Percentiles rank a stretch among this genome's conserved stretches.
Conservation (phyloP, 768 basidiomycete genomes). For the Dentipellis fragilis region DNA sequence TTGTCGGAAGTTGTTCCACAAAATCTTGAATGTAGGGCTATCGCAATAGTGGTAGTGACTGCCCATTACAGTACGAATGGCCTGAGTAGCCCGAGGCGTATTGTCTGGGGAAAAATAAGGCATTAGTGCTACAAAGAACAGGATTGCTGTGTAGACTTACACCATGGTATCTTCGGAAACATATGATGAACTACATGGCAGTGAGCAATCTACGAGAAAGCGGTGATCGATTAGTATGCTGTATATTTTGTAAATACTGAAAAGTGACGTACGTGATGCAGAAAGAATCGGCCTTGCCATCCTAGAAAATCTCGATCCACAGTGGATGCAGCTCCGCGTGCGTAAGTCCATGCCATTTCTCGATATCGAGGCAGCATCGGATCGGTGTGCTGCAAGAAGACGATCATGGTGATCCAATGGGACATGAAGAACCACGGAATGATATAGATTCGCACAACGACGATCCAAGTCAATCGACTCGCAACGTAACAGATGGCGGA, state of each 20-base stretch:
- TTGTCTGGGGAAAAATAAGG: too few relatives aligned
- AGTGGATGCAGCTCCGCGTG: constrained; percentile 5
- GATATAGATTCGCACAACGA: neutral
- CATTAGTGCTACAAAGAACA: too few relatives aligned
- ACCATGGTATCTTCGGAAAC: constrained; percentile 9
- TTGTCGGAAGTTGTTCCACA: too few relatives aligned
- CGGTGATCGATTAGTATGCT: neutral
- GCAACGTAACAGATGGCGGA: too few relatives aligned
- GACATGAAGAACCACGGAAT: neutral
- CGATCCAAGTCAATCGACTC: too few relatives aligned
- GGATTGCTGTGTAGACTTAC: too few relatives aligned
- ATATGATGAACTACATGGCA: constrained; percentile 11
- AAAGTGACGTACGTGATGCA: constrained; percentile 7
- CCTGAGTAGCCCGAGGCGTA: too few relatives aligned
- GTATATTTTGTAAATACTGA: neutral
- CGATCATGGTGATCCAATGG: constrained; percentile 7
- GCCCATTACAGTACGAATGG: too few relatives aligned
- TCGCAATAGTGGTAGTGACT: too few relatives aligned
- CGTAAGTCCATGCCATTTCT: constrained; percentile 4
- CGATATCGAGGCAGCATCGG: constrained; percentile 7
- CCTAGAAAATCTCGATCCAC: constrained; percentile 11
- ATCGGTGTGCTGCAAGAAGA: constrained; percentile 8
- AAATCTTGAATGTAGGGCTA: too few relatives aligned
- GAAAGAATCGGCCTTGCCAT: constrained; percentile 11
- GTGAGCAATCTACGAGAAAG: constrained; percentile 4